Conservation (phyloP, 2,329 filamentous ascomycete species). For the Phyllachora maydis region DNA sequence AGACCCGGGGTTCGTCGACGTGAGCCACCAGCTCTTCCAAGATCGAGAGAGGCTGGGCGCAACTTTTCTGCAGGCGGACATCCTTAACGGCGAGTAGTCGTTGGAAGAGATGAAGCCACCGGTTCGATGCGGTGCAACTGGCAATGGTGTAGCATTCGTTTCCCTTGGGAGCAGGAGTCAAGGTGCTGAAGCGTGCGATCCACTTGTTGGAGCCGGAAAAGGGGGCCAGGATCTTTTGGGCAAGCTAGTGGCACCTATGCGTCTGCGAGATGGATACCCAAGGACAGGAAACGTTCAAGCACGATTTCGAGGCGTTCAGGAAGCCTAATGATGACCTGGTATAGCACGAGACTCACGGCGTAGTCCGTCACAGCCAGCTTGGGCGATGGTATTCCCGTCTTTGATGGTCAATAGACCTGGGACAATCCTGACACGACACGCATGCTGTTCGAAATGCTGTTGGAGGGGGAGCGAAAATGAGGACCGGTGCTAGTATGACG, state of each 20-base stretch:
- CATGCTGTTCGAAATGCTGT: slow-evolving; percentile 5
- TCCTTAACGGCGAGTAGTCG: slow-evolving; percentile 13
- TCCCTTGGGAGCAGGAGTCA: slow-evolving; percentile 11
- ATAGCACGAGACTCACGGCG: no score
- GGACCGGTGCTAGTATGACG: no score
- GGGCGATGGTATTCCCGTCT: slow-evolving; percentile 6
- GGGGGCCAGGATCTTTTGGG: slow-evolving; percentile 11
- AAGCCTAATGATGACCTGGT: slow-evolving; percentile 5
- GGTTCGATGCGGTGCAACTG: slow-evolving; percentile 12
- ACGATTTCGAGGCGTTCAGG: slow-evolving; percentile 7
- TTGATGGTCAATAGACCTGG: slow-evolving; percentile 7
- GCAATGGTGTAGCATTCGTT: slow-evolving; percentile 19
- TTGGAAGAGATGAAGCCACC: slow-evolving; percentile 10
- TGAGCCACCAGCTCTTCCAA: slow-evolving; percentile 18
- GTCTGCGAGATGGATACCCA: slow-evolving; percentile 2
- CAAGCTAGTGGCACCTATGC: slow-evolving; percentile 8
- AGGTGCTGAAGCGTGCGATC: slow-evolving; percentile 8
- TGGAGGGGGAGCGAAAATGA: no score
- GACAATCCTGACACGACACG: slow-evolving; percentile 6
- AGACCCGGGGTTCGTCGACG: slow-evolving; percentile 14
- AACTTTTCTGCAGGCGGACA: slow-evolving; percentile 10
- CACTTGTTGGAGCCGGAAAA: slow-evolving; percentile 8
- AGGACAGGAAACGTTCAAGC: slow-evolving; percentile 9
- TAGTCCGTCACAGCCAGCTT: slow-evolving; percentile 5
- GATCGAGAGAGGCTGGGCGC: slow-evolving; percentile 11